Percentiles rank a stretch among this genome's conserved stretches.
These are phyloP conservation scores for Dianthus caryophyllus DNA, from an alignment of 148 eudicot genomes.

Conservation along the genomic window DNA sequence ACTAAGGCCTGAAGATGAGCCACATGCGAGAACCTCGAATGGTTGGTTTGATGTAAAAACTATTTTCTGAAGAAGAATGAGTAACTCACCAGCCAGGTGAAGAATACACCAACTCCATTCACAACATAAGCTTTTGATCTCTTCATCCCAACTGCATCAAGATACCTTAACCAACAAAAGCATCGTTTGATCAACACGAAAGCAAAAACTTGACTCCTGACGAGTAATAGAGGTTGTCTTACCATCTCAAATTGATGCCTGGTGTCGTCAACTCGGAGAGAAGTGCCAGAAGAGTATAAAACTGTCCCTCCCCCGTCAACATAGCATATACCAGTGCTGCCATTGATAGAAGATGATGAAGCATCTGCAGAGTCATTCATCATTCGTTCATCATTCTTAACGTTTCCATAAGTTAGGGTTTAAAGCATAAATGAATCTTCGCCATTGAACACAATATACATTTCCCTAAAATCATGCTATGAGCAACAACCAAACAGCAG, in stretches of 20 bases:
- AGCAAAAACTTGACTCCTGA: neutral
- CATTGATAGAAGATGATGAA: constrained; percentile 83
- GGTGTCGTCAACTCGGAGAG: constrained; percentile 88
- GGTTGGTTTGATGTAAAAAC: neutral
- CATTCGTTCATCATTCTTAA: neutral
- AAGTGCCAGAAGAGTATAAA: constrained; percentile 77
- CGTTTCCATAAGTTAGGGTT: neutral
- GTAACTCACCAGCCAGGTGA: constrained; percentile 83
- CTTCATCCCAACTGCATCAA: constrained; percentile 78
- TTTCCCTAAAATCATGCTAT: neutral
- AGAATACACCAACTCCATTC: constrained; percentile 78
- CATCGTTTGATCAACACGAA: constrained; percentile 19
- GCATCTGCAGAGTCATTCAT: constrained; percentile 41
- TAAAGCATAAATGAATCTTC: constrained; percentile 3
- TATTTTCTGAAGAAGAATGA: neutral
- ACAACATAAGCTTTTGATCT: constrained; percentile 59
- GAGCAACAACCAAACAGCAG: too few relatives aligned
- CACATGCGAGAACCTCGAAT: neutral
- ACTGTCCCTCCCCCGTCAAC: constrained; percentile 56
- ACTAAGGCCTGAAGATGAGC: constrained; percentile 3
- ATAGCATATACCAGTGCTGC: constrained; percentile 55
- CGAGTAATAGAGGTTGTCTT: constrained; percentile 11
- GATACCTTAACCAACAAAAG: constrained; percentile 51
- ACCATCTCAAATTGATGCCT: constrained; percentile 92
- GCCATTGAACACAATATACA: neutral